phyloP scores from a whole-genome alignment of 768 basidiomycete species.

The Lactifluus subvellereus region DNA sequence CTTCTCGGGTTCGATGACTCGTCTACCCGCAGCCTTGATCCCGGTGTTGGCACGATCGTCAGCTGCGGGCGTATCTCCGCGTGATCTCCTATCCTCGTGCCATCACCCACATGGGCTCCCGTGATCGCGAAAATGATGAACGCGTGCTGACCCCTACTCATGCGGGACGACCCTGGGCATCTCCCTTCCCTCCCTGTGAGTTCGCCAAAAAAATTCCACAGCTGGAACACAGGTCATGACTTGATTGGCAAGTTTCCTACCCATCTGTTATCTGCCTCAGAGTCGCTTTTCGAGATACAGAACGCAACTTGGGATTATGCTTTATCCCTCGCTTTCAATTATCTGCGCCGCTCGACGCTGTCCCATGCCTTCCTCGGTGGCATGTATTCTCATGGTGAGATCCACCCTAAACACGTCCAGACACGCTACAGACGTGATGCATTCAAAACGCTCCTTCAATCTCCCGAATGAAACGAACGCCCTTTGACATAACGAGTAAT shows the following conservation, averaged over 20 bases:
- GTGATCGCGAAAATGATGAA: constrained; percentile 3
- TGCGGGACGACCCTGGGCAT: neutral
- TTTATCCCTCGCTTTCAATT: neutral
- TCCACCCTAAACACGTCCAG: neutral
- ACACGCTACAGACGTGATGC: no score
- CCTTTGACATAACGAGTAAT: neutral
- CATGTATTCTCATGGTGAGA: neutral
- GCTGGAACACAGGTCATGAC: neutral
- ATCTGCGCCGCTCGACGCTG: neutral
- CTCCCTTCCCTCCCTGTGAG: neutral
- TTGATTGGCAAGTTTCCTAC: neutral
- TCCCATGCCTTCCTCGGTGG: neutral
- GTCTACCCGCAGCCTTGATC: neutral
- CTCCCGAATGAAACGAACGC: neutral
- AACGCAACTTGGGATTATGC: neutral
- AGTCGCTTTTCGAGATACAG: neutral
- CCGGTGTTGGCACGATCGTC: neutral
- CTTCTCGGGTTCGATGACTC: constrained; percentile 1
- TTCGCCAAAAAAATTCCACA: neutral
- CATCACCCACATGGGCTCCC: neutral
- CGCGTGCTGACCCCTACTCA: neutral
- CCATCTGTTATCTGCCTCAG: neutral
- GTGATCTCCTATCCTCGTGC: neutral
- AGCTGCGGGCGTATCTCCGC: constrained; percentile 10
- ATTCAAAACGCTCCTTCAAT: neutral